Conservation (phyloP, 768 basidiomycete genomes). For the Suillus variegatus region DNA sequence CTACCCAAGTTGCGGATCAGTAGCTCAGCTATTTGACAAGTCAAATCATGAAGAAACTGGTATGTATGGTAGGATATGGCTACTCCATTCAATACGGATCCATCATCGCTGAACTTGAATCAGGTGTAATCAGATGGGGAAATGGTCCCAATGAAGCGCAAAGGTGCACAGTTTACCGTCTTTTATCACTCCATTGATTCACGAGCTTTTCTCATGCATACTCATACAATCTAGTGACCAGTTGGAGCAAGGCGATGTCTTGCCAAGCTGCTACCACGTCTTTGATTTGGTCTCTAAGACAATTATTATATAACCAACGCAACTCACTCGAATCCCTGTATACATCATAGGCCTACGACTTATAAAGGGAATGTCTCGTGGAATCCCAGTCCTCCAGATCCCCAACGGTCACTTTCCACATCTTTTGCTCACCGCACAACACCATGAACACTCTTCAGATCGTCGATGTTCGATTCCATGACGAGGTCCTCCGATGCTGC, state of each 20-base stretch:
- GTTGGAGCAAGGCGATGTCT: neutral
- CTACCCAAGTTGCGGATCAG: neutral
- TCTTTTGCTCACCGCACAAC: neutral
- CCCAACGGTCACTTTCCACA: neutral
- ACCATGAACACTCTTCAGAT: constrained; percentile 38
- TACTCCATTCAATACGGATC: no score
- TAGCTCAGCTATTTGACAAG: neutral
- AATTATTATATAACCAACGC: neutral
- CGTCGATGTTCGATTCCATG: constrained; percentile 46
- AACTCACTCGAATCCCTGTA: neutral
- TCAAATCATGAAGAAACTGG: neutral
- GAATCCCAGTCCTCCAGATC: neutral
- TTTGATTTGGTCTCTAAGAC: neutral
- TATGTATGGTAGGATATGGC: neutral
- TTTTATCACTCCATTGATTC: no score
- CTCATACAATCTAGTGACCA: neutral
- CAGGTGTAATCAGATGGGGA: neutral
- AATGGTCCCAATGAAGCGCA: neutral
- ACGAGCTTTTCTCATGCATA: neutral
- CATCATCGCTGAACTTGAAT: neutral
- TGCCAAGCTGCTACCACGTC: neutral
- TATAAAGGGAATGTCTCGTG: neutral
- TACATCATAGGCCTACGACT: neutral
- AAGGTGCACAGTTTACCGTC: neutral
- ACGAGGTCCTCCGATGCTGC: constrained; percentile 14